A percentile compares a stretch with the other conserved stretches of the same genome.
Evolutionary conservation across 108 stramenopile genomes (phyloP).

Genomic region (Cyclotella sp.): DNA sequence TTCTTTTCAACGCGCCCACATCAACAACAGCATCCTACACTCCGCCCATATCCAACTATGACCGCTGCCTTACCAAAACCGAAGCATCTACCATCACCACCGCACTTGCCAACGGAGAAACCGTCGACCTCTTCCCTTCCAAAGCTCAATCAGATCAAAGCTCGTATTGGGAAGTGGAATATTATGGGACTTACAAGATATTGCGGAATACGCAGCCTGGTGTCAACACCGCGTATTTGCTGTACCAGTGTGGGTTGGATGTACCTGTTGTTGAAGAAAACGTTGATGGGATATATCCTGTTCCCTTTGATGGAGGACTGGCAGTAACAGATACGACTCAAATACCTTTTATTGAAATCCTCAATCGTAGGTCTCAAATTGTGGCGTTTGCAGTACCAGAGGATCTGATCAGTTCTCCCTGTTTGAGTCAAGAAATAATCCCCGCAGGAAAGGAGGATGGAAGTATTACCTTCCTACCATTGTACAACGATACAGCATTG

Average conservation of each 20-base stretch:
- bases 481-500: constrained; percentile 12
- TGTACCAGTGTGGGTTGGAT: constrained; percentile 73
- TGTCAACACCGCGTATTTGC: constrained; percentile 38
- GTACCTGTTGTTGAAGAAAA: constrained; percentile 33
- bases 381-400: constrained; percentile 34
- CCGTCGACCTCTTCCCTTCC: constrained; percentile 64
- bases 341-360: constrained; percentile 48
- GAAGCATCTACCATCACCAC: constrained; percentile 25
- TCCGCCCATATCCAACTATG: background rate
- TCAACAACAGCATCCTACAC: background rate
- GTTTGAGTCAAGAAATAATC: constrained; percentile 41
- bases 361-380: constrained; percentile 44
- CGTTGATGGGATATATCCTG: constrained; percentile 21
- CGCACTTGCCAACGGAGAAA: constrained; percentile 18
- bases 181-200: constrained; percentile 66
- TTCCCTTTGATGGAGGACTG: constrained; percentile 45
- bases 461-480: constrained; percentile 14
- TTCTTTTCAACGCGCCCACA: background rate
- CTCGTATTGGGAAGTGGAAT: constrained; percentile 51
- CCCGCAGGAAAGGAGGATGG: constrained; percentile 20
- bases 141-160: constrained; percentile 55
- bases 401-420: constrained; percentile 59
- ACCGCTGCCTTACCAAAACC: constrained; percentile 7
- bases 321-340: constrained; percentile 43
- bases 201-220: constrained; percentile 41